Evolutionary conservation across 2,329 filamentous ascomycete genomes (phyloP), one percentile per base, ranked within the genome.

Genomic region (Xylaria sp.): DNA sequence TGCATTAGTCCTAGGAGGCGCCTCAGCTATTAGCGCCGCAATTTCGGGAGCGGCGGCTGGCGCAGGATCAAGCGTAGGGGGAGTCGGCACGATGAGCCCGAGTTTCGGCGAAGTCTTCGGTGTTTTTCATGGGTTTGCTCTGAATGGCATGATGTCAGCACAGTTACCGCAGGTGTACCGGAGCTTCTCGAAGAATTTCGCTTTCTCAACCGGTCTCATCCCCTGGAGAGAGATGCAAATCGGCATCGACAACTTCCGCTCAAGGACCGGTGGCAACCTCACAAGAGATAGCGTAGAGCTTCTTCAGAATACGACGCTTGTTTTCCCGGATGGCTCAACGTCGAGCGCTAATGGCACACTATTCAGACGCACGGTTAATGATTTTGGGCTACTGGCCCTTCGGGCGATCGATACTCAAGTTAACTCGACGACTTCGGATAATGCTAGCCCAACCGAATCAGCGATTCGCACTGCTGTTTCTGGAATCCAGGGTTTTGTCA

Each of bases 71-170:
- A 85, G 83, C 61, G 85, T 84, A 42, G 84, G 83, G 19, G 92
- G 90, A 14, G 84, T 85, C 12, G 85, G 89, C 1, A 86, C 91
- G 11, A 84, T 90, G 48, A 96, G 93, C 74, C 96, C 96, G 30
- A 93, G 91, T 61, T 98, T 98, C 78, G 86, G 86, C 53, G 93
- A 98, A 76, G 90, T 97, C 56, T 87, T 97, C 73, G 90, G 91
- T 69, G 97, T 93, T 88, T 97, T 98, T 80, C 94, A 98, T 81
- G 91, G 92, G 58, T 92, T 98, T 85, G 94, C 96, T 32, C 92
- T 96, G 84, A 98, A 96, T 80, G 94, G 96, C 72, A 98, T 98
- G 96, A 86, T 97, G 79, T 97, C 93, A 68, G 94, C 97, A 75
- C 88, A 90, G 75, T 94, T 97, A 73, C 96, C 96, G 3, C 85